These are phyloP conservation scores for Acanthamoeba royreba DNA, from an alignment of 208 protist genomes.

Conservation along the genomic window DNA sequence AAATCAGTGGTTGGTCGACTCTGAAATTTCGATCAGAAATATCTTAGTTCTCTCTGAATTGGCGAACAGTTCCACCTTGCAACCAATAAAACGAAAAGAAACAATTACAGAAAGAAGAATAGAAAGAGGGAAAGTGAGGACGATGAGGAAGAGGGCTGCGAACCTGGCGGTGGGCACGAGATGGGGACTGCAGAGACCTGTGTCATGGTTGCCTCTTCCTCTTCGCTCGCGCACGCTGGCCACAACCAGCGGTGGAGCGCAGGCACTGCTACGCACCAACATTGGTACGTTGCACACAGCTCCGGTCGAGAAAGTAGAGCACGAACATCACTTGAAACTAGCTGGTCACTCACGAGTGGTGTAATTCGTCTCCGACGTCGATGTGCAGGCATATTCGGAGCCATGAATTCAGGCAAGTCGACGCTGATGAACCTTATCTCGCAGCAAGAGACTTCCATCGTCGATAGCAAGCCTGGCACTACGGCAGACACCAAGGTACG, in stretches of 20 bases:
- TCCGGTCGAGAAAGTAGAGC: no score
- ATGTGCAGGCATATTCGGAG: slow-evolving; percentile 32
- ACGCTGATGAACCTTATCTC: slow-evolving; percentile 75
- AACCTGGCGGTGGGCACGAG: no score
- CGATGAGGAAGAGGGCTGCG: no score
- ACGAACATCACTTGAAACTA: no score
- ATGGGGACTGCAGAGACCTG: not conserved
- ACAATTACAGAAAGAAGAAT: not conserved
- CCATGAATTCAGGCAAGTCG: slow-evolving; percentile 76
- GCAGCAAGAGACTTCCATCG: slow-evolving; percentile 70
- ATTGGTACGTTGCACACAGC: slow-evolving; percentile 63
- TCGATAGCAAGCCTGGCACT: slow-evolving; percentile 72
- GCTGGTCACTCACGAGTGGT: no score
- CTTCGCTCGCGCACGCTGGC: not conserved
- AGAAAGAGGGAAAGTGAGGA: no score
- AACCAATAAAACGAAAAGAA: no score
- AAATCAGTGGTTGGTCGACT: no score
- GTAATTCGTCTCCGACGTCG: no score
- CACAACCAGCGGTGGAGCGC: not conserved
- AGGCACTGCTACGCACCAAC: slow-evolving; percentile 42
- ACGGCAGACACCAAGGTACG: slow-evolving; percentile 73
- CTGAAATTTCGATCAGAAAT: no score
- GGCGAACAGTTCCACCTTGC: not conserved
- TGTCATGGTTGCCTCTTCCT: not conserved
- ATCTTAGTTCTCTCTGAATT: no score